A percentile compares a stretch with the other conserved stretches of the same genome.
Evolutionary conservation across 148 eudicot species (phyloP).

Genomic region (Agrostemma githago): DNA sequence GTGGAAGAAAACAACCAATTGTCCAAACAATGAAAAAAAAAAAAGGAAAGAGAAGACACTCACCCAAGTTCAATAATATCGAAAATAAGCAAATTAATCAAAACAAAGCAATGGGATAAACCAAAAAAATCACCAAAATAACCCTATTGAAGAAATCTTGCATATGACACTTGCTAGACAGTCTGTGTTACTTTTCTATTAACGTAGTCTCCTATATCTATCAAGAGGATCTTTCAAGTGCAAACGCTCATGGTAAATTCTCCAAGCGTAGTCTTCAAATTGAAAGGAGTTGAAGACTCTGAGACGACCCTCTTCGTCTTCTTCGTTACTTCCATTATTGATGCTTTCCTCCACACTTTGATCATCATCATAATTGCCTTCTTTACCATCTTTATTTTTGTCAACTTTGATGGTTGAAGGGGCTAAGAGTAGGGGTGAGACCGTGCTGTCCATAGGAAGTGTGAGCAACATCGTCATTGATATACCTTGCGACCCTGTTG

Average conservation of each 20-base stretch:
- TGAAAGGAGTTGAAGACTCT: constrained; percentile 42
- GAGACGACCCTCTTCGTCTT: constrained; percentile 1
- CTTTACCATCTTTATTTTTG: neutral
- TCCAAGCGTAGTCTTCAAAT: constrained; percentile 87
- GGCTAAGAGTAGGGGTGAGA: constrained; percentile 41
- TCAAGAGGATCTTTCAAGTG: constrained; percentile 68
- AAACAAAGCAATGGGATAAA: constrained; percentile 1
- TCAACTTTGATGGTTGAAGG: neutral
- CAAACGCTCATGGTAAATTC: constrained; percentile 67
- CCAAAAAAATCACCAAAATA: neutral
- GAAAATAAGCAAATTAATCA: constrained; percentile 5
- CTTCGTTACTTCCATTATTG: neutral
- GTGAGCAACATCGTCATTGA: constrained; percentile 65
- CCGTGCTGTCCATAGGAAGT: constrained; percentile 56
- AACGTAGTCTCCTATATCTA: constrained; percentile 38
- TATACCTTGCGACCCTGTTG: constrained; percentile 22
- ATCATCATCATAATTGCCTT: neutral
- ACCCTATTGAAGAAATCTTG: neutral
- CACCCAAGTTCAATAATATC: neutral
- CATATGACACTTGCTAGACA: neutral
- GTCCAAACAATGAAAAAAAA: too few relatives aligned
- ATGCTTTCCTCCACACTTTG: constrained; percentile 1
- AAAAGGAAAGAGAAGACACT: neutral
- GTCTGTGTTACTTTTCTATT: neutral
- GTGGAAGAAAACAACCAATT: neutral